Evolutionary conservation across 2,329 filamentous ascomycete species (phyloP), one percentile per base, ranked within the genome.

Genomic region (Epicoccum nigrum): DNA sequence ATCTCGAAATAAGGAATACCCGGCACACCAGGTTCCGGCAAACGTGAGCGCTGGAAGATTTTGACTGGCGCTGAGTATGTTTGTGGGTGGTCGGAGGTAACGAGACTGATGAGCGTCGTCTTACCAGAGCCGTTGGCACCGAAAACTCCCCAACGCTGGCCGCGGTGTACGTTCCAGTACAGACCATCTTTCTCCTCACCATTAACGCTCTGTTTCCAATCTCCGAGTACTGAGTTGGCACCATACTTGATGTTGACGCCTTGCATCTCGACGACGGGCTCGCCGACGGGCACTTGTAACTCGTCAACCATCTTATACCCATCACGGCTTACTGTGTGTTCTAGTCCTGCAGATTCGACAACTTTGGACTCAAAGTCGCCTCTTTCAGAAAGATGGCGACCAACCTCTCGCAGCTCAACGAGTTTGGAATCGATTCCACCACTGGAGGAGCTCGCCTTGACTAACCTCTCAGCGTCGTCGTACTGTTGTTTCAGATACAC

Each of bases 121-220:
- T 99, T 99, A 15, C 94, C 94, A 0, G 91, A 96, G 11, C 89
- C 94, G 63, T 99, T 97, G 25, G 92, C 88, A 0, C 94, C 94
- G 67, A 99, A 94, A 15, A 97, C 83, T 3, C 90, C 93, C 89
- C 92, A 96, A 56, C 92, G 85, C 69, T 97, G 86, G 19, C 93
- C 92, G 43, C 88, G 84, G 31, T 86, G 84, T 19, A 97, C 86
- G 0, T 83, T 89, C 91, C 94, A 97, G 67, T 87, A 82, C 5
- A 97, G 77, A 0, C 93, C 93, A 1, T 82, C 71, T 51, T 77
- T 76, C 15, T 74, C 59, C 38, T 77, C 62, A 0, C 82, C 82
- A 3, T 82, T 62, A 11, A 81, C 69, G 1, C 79, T 64, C 70
- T 90, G 83, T 12, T 78, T 77, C 92, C 92, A 97, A 68, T 89